phyloP scores from a whole-genome alignment of 2,329 filamentous ascomycete genomes.

The Lachnellula arida region DNA sequence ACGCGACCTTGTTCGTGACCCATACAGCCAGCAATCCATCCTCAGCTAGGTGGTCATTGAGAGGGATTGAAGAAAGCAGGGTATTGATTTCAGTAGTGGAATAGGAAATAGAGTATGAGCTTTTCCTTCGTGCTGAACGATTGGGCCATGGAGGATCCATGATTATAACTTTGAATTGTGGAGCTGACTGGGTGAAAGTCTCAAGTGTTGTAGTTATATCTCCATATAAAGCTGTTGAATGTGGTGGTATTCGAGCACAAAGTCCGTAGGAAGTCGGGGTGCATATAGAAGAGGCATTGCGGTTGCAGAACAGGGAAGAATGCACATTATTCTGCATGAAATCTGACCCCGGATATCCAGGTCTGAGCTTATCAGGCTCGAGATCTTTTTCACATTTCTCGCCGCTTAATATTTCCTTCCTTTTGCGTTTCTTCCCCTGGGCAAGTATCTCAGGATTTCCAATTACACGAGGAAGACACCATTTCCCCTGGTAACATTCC shows the following conservation, averaged over 20 bases:
- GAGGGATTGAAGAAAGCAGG: constrained; percentile 51
- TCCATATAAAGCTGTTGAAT: constrained; percentile 44
- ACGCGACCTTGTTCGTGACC: constrained; percentile 67
- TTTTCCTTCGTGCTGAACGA: constrained; percentile 62
- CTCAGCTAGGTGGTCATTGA: constrained; percentile 48
- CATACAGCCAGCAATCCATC: constrained; percentile 64
- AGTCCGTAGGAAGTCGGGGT: neutral
- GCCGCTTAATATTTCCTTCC: neutral
- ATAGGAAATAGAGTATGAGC: constrained; percentile 45
- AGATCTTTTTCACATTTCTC: neutral
- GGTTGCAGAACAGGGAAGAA: constrained; percentile 1
- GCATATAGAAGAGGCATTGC: neutral
- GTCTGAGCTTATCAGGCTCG: neutral
- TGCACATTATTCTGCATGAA: too few relatives aligned
- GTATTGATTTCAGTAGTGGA: constrained; percentile 40
- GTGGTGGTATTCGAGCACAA: constrained; percentile 32
- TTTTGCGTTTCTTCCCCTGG: constrained; percentile 3
- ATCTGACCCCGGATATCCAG: neutral
- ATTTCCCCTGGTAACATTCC: constrained; percentile 32
- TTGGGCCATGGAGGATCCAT: constrained; percentile 82
- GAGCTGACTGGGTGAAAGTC: constrained; percentile 40
- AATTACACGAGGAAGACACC: constrained; percentile 24
- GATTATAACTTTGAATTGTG: constrained; percentile 61
- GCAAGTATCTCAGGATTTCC: neutral
- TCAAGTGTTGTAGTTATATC: constrained; percentile 40